Conservation (phyloP, 1,284 basidiomycete species). For the Rhodotorula sp. region DNA sequence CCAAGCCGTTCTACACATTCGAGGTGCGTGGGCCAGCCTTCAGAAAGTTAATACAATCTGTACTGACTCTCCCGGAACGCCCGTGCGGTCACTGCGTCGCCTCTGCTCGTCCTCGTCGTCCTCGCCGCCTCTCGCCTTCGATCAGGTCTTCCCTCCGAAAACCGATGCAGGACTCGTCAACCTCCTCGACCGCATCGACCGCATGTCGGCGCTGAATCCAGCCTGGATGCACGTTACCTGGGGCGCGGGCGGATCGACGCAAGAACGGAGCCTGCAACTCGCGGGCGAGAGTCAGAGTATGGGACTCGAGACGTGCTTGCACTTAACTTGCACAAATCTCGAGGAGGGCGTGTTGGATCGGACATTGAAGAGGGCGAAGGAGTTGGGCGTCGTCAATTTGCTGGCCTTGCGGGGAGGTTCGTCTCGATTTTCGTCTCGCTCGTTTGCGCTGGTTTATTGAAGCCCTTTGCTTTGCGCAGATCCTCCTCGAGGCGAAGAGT, state of each 20-base stretch:
- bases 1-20: conserved; percentile 43
- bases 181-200: conserved; percentile 91
- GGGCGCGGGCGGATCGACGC: conserved; percentile 64
- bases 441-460: conserved; percentile 24
- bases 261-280: conserved; percentile 81
- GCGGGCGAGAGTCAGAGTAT: conserved; percentile 41
- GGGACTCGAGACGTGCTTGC: conserved; percentile 42
- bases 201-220: conserved; percentile 62
- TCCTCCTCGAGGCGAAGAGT: conserved; percentile 79
- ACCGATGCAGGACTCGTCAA: conserved; percentile 79
- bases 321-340: conserved; percentile 42
- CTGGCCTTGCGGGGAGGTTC: conserved; percentile 78
- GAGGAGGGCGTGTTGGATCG: conserved; percentile 37
- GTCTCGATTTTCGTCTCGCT: background rate
- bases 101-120: background rate
- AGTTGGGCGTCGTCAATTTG: conserved; percentile 88
- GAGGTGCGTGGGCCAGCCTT: conserved; percentile 26
- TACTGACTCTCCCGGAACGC: no score
- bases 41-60: no score
- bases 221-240: conserved; percentile 41
- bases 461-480: conserved; percentile 53
- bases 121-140: background rate
- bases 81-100: background rate
- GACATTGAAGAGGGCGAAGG: conserved; percentile 74
- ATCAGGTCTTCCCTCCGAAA: conserved; percentile 44